Conservation (phyloP, 352 stramenopile species). For the Phytophthora brassicae region DNA sequence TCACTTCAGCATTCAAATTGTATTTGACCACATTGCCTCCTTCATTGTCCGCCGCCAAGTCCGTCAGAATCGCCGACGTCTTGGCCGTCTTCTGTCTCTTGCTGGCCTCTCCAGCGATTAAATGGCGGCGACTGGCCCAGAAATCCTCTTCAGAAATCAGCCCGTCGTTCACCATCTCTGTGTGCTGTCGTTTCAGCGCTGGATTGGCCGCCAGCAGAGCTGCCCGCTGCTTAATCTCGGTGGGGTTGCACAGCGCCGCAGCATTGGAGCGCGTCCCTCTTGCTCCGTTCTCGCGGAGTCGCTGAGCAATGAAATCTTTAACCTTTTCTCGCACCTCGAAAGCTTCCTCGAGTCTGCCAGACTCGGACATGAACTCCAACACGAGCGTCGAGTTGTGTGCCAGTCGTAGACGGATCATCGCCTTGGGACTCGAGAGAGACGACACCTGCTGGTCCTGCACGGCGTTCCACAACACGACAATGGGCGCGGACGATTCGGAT, state of each 20-base stretch:
- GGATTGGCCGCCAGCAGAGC: constrained; percentile 71
- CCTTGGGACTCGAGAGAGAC: constrained; percentile 68
- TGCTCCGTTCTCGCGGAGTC: constrained; percentile 49
- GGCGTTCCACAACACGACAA: constrained; percentile 65
- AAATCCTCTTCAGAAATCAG: constrained; percentile 88
- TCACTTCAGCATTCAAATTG: constrained; percentile 88
- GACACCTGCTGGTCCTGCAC: constrained; percentile 85
- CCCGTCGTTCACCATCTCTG: constrained; percentile 86
- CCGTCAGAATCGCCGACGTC: constrained; percentile 82
- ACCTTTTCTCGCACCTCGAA: constrained; percentile 71
- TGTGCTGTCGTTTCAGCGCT: constrained; percentile 84
- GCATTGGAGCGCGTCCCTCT: constrained; percentile 40
- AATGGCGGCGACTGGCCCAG: constrained; percentile 79
- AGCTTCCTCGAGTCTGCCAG: constrained; percentile 54
- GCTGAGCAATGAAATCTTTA: constrained; percentile 66
- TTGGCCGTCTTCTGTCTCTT: constrained; percentile 87
- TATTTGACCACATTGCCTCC: constrained; percentile 86
- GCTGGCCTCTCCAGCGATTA: constrained; percentile 81
- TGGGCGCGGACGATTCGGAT: constrained; percentile 34
- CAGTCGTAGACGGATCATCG: constrained; percentile 81
- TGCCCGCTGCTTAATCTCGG: constrained; percentile 84
- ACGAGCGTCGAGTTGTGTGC: constrained; percentile 65
- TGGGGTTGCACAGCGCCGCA: constrained; percentile 62
- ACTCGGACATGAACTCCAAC: constrained; percentile 63
- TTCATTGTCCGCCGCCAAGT: constrained; percentile 74